These are phyloP conservation scores for Picochlorum sp. DNA, from an alignment of 139 green algal genomes.

Conservation along the genomic window DNA sequence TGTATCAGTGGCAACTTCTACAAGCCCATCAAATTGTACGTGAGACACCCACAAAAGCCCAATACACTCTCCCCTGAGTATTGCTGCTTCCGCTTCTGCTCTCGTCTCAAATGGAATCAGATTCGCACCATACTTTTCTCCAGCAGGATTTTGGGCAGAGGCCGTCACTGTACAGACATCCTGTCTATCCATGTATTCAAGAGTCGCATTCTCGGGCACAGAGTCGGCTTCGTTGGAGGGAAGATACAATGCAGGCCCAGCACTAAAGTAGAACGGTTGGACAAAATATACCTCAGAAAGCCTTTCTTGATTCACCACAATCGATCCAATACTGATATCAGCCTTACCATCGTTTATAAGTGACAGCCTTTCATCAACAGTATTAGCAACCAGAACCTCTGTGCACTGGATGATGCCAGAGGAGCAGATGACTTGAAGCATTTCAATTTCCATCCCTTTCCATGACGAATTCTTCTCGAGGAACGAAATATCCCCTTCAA, in stretches of 20 bases:
- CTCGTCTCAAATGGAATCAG: conserved; percentile 3
- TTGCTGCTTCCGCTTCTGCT: conserved; percentile 1
- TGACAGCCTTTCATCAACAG: not conserved
- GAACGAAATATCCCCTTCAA: not conserved
- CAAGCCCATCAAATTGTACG: not conserved
- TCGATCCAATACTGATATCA: conserved; percentile 1
- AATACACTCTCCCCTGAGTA: not conserved
- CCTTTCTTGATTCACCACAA: conserved; percentile 3
- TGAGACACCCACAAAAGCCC: conserved; percentile 2
- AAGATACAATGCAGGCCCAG: not conserved
- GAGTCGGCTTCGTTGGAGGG: not conserved
- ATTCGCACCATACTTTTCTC: conserved; percentile 1
- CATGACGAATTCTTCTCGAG: not conserved
- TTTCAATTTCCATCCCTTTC: conserved; percentile 5
- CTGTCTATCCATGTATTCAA: not conserved
- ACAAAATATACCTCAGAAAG: not conserved
- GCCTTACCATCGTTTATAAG: not conserved
- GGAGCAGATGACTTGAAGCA: not conserved
- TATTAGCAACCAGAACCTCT: not conserved
- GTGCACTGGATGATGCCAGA: not conserved
- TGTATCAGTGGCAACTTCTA: conserved; percentile 2
- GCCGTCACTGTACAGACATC: not conserved
- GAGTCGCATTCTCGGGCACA: not conserved
- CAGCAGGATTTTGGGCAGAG: not conserved
- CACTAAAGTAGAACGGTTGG: not conserved